Evolutionary conservation across 371 early-diverging fungal genomes (phyloP).

Genomic region (Haplosporangium sp.): DNA sequence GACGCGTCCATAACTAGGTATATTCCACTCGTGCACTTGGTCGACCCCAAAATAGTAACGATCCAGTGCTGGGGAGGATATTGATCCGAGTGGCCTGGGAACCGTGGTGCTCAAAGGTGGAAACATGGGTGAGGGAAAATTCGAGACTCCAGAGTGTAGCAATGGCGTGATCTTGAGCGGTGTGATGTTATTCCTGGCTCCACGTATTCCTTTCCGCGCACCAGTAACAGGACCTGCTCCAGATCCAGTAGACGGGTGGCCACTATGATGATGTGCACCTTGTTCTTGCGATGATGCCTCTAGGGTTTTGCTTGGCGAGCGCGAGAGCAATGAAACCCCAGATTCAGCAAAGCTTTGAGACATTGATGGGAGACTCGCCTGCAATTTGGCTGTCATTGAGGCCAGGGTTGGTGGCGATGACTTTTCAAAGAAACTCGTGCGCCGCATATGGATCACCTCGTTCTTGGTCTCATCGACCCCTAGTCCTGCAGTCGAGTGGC

Average conservation of each 20-base stretch:
- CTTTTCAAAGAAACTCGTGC: conserved; percentile 36
- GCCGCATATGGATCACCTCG: conserved; percentile 37
- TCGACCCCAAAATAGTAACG: conserved; percentile 57
- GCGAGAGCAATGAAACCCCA: conserved; percentile 11
- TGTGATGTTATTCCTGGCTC: conserved; percentile 13
- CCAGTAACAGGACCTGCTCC: not conserved
- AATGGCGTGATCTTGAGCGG: conserved; percentile 39
- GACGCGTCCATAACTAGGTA: conserved; percentile 63
- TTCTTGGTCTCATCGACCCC: conserved; percentile 21
- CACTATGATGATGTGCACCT: not conserved
- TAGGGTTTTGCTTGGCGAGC: conserved; percentile 19
- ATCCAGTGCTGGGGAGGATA: conserved; percentile 26
- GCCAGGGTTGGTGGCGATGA: conserved; percentile 22
- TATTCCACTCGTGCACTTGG: conserved; percentile 62
- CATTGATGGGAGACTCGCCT: conserved; percentile 12
- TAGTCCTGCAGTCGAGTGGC: conserved; percentile 20
- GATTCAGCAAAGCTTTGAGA: conserved; percentile 6
- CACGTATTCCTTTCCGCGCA: conserved; percentile 1
- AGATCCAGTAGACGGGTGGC: not conserved
- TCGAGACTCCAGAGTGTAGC: conserved; percentile 20
- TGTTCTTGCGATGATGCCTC: not conserved
- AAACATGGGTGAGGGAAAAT: conserved; percentile 44
- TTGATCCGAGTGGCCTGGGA: conserved; percentile 13
- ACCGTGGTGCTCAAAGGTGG: conserved; percentile 28
- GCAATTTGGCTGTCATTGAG: conserved; percentile 18